Evolutionary conservation across 352 stramenopile species (phyloP).

Genomic region (Saprolegnia diclina): DNA sequence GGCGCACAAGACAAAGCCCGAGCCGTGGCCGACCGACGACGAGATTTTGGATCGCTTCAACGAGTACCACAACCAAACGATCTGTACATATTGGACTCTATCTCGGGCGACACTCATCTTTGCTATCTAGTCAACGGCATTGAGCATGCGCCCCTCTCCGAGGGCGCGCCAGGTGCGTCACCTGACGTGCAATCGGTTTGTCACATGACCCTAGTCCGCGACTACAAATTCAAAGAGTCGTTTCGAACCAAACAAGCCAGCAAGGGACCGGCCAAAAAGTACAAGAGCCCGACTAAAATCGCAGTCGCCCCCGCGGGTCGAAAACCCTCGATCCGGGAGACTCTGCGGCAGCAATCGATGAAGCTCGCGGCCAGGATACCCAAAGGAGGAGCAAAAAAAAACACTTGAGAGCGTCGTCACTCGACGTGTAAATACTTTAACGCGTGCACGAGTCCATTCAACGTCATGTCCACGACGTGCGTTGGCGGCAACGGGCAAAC

Average conservation of each 20-base stretch:
- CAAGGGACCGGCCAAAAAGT: background rate
- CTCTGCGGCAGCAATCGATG: background rate
- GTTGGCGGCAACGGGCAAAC: too few relatives aligned
- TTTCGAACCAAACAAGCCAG: constrained; percentile 13
- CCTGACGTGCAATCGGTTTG: too few relatives aligned
- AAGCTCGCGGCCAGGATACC: background rate
- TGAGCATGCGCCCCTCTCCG: background rate
- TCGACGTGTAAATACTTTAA: too few relatives aligned
- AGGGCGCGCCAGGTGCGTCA: too few relatives aligned
- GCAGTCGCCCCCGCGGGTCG: background rate
- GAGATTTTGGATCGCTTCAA: constrained; percentile 9
- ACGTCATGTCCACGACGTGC: too few relatives aligned
- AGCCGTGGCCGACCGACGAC: background rate
- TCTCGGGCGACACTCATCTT: background rate
- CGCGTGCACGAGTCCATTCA: too few relatives aligned
- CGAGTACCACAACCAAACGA: constrained; percentile 7
- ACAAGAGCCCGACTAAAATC: background rate
- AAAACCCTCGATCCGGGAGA: background rate
- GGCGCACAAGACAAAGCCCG: constrained; percentile 8
- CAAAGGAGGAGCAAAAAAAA: background rate
- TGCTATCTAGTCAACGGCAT: background rate
- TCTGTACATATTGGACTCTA: background rate
- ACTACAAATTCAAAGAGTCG: constrained; percentile 2
- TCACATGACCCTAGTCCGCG: background rate
- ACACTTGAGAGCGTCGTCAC: too few relatives aligned